These are phyloP conservation scores for Eudorina sp. DNA, from an alignment of 139 green algal genomes.

Conservation along the genomic window DNA sequence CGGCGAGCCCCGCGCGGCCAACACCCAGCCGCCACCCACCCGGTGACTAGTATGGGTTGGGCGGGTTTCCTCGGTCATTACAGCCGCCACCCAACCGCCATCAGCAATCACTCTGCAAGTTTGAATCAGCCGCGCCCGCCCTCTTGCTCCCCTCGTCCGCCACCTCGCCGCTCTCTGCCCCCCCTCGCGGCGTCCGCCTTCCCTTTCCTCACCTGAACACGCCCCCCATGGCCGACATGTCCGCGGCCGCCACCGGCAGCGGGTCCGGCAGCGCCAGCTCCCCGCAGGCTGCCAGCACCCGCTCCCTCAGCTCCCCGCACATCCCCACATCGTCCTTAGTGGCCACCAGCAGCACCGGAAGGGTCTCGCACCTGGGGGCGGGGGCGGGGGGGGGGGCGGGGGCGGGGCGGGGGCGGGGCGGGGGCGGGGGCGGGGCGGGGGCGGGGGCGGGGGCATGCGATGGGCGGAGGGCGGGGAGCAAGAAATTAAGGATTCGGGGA, in stretches of 20 bases:
- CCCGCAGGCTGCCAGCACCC: background rate
- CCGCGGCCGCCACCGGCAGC: conserved; percentile 32
- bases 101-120: too few relatives aligned
- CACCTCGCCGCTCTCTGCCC: too few relatives aligned
- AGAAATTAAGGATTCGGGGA: too few relatives aligned
- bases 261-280: conserved; percentile 41
- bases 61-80: too few relatives aligned
- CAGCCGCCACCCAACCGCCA: too few relatives aligned
- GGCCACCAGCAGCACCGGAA: conserved; percentile 77
- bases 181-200: too few relatives aligned
- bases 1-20: too few relatives aligned
- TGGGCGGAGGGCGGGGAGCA: background rate
- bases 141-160: too few relatives aligned
- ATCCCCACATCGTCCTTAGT: conserved; percentile 76
- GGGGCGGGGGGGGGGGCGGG: background rate
- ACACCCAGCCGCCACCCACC: too few relatives aligned
- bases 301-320: conserved; percentile 45
- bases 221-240: conserved; percentile 2
- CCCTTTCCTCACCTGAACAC: conserved; percentile 33
- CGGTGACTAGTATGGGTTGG: too few relatives aligned
- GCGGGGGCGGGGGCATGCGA: background rate
- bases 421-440: background rate
- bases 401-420: background rate
- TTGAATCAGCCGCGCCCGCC: too few relatives aligned
- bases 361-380: conserved; percentile 62